phyloP scores from a whole-genome alignment of 495 filamentous ascomycete genomes.

The Aspergillus egyptiacus region DNA sequence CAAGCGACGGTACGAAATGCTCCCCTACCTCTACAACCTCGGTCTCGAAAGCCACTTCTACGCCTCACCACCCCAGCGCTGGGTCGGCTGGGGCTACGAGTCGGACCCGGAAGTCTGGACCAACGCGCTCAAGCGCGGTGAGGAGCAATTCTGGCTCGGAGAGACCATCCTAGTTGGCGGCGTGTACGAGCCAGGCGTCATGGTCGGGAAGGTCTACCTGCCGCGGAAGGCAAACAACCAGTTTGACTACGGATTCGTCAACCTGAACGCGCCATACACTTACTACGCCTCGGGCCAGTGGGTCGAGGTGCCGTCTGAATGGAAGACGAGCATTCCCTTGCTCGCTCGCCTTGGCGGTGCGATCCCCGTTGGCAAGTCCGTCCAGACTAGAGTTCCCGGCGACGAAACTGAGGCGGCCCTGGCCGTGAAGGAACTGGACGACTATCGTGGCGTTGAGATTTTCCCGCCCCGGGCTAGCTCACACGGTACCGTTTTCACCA shows the following conservation, averaged over 20 bases:
- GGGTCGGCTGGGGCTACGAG: constrained; percentile 65
- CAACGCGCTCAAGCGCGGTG: constrained; percentile 47
- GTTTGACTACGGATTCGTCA: constrained; percentile 53
- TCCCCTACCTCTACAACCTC: constrained; percentile 62
- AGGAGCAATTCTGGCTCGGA: constrained; percentile 67
- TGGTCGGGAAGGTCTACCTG: constrained; percentile 52
- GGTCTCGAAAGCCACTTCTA: constrained; percentile 52
- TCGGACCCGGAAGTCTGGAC: constrained; percentile 57
- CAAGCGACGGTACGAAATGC: constrained; percentile 60
- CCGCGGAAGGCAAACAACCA: constrained; percentile 37
- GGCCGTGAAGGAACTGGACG: constrained; percentile 50
- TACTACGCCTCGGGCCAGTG: constrained; percentile 55
- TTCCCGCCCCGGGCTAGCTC: constrained; percentile 48
- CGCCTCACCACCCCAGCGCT: constrained; percentile 57
- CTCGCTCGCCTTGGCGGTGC: constrained; percentile 56
- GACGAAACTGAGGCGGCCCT: constrained; percentile 48
- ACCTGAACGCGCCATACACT: constrained; percentile 55
- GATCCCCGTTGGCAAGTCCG: constrained; percentile 51
- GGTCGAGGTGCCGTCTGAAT: constrained; percentile 52
- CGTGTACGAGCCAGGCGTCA: constrained; percentile 54
- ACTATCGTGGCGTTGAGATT: constrained; percentile 58
- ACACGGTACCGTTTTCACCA: constrained; percentile 34
- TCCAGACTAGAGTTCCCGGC: constrained; percentile 51
- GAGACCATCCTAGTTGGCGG: constrained; percentile 59
- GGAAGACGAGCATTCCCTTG: constrained; percentile 55